Evolutionary conservation across 2,329 filamentous ascomycete species (phyloP), one percentile per base, ranked within the genome.

Genomic region (Rhinocladiella similis): DNA sequence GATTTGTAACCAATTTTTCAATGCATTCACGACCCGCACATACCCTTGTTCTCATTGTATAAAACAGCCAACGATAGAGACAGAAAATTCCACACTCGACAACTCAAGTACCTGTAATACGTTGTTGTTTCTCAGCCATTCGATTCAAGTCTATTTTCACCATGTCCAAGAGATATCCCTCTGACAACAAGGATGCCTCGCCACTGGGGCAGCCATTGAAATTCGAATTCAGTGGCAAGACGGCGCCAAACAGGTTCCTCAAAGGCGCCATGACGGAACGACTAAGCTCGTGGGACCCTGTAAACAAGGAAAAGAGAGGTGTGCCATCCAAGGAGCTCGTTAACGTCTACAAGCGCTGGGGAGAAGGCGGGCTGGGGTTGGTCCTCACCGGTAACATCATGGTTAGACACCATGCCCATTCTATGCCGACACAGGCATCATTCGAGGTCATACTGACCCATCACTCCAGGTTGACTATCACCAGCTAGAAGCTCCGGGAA

Each of bases 261-360:
- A 89, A 89, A 69, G 84, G 75, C 5, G 82, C 86, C 39, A 88
- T 89, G 85, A 83, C 82, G 1, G 86, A 89, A 68, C 75, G 79
- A 5, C 72, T 88, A n/a, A 82, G 84, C 0, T 83, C 79, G 3
- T 89, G 83, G 83, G 76, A 82, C 55, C 73, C 79, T 7, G 77
- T 77, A 19, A 75, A 82, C 50, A 63, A 80, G 10, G 69, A 77
- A 16, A 76, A 76, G 3, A 77, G 85, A 42, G 80, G 82, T 25
- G 71, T 86, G 5, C 80, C 83, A 5, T 76, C 76, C 7, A 76
- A 78, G 61, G 73, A 80, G 53, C 65, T 83, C 18, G 77, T 84
- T 65, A 81, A 84, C 35, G 72, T 84, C 41, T 88, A 88, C 69
- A 74, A 77, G 47, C 71, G 78, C 59, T 89, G 84, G 83, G 85